Evolutionary conservation across 2,329 filamentous ascomycete genomes (phyloP).

Genomic region (Byssothecium circinans): DNA sequence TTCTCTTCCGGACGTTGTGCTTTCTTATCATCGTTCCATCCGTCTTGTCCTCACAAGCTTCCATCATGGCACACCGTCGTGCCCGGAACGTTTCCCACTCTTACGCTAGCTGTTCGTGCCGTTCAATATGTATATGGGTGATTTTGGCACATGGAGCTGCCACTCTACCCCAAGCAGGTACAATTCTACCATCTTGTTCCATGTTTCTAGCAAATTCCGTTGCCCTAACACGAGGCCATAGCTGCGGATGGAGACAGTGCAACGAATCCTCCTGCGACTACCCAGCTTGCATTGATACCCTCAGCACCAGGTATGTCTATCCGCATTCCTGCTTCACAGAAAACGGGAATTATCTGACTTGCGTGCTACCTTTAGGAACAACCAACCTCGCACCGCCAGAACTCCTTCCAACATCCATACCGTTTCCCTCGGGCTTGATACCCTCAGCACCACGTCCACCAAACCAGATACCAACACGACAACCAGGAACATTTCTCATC

Average conservation of each 20-base stretch:
- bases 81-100: constrained; percentile 7
- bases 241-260: constrained; percentile 13
- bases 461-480: constrained; percentile 6
- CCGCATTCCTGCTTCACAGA: neutral
- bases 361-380: constrained; percentile 5
- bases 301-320: constrained; percentile 20
- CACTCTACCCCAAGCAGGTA: constrained; percentile 26
- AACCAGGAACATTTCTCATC: neutral
- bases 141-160: constrained; percentile 19
- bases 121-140: constrained; percentile 23
- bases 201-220: constrained; percentile 2
- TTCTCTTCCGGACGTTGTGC: constrained; percentile 14
- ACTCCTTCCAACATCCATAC: constrained; percentile 9
- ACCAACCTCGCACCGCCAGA: constrained; percentile 12
- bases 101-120: constrained; percentile 15
- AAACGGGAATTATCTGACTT: neutral
- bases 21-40: constrained; percentile 6
- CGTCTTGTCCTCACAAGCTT: constrained; percentile 2
- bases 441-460: constrained; percentile 8
- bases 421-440: constrained; percentile 6
- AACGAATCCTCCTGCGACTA: constrained; percentile 2
- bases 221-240: constrained; percentile 22
- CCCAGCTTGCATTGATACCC: constrained; percentile 16
- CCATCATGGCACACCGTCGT: constrained; percentile 16
- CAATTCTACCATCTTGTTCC: constrained; percentile 11